Percentiles rank a stretch among this genome's conserved stretches.
Conservation (phyloP, 352 stramenopile species). For the Hyaloperonospora brassicae region DNA sequence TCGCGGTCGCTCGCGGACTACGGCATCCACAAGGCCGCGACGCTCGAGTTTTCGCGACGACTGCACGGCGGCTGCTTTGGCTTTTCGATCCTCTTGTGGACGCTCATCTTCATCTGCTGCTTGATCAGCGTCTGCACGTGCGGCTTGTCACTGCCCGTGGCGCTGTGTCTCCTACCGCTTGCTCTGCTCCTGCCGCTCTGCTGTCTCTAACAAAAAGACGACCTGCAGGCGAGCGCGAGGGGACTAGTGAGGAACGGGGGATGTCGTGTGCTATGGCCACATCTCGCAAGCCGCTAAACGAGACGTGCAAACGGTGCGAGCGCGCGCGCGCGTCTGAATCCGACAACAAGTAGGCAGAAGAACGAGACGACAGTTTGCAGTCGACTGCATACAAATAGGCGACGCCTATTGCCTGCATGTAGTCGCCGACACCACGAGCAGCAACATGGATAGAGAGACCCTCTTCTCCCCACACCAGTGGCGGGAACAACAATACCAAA, state of each 20-base stretch:
- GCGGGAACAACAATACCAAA: conserved; percentile 11
- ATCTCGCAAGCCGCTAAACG: too few relatives aligned
- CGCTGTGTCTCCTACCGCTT: conserved; percentile 46
- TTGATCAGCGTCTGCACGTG: conserved; percentile 68
- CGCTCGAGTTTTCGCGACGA: conserved; percentile 37
- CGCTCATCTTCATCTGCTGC: conserved; percentile 68
- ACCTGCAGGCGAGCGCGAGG: not conserved
- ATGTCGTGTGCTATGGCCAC: too few relatives aligned
- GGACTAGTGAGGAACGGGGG: too few relatives aligned
- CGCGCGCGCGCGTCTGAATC: too few relatives aligned
- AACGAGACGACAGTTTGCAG: too few relatives aligned
- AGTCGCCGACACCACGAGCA: too few relatives aligned
- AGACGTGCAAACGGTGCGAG: too few relatives aligned
- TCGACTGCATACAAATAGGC: too few relatives aligned
- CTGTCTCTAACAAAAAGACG: conserved; percentile 35
- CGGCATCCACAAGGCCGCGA: conserved; percentile 61
- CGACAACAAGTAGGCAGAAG: too few relatives aligned
- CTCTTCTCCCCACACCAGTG: too few relatives aligned
- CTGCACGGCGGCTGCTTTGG: conserved; percentile 59
- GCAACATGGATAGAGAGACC: too few relatives aligned
- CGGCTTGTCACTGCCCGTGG: conserved; percentile 51
- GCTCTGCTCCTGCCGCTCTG: conserved; percentile 59
- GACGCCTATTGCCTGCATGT: too few relatives aligned
- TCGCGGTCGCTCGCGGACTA: conserved; percentile 47
- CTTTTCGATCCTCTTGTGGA: conserved; percentile 70